Evolutionary conservation across 2,329 filamentous ascomycete species (phyloP), one percentile per base, ranked within the genome.

Genomic region (Fusarium sp.): DNA sequence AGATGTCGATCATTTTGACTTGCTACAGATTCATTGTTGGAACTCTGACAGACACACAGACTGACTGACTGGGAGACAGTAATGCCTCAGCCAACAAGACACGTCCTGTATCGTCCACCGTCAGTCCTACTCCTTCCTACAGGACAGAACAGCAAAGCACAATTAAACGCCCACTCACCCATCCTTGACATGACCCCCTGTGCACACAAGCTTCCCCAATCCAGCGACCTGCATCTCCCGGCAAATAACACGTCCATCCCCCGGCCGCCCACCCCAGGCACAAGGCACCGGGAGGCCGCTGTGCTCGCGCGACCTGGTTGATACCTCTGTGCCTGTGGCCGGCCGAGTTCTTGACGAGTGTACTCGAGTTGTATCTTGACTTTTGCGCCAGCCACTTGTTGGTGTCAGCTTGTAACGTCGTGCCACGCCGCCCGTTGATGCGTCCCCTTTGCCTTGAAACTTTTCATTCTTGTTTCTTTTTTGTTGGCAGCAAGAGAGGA

Each of bases 221-320:
- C 68, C 48, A 77, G 77, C 77, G 77, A 79, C 75, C 34, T 78
- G 77, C 77, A 79, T 78, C 75, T 60, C 63, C 65, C 64, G 70
- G 71, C 62, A 64, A 59, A 73, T 58, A 61, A 63, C 52, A 43
- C 57, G 34, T 57, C 59, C 60, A 65, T 60, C 67, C 59, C 64
- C 64, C 62, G 52, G 57, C 39, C 50, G 39, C 50, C 64, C 56
- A 59, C 57, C 32, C 75, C 70, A 75, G 70, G 73, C 73, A 75
- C 73, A 67, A 69, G 64, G 73, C 67, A 63, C 70, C 70, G 64
- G 70, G 61, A 71, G 70, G 52, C 60, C 64, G 63, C 61, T 64
- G 57, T 75, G 58, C 61, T 75, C 67, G 60, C 52, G 64, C 34
- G 61, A 59, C 70, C 25, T 67, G 62, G 20, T 62, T 32, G 45